Evolutionary conservation across 257 asterid species (phyloP), one percentile per base, ranked within the genome.

Genomic region (Solanum microdontum): DNA sequence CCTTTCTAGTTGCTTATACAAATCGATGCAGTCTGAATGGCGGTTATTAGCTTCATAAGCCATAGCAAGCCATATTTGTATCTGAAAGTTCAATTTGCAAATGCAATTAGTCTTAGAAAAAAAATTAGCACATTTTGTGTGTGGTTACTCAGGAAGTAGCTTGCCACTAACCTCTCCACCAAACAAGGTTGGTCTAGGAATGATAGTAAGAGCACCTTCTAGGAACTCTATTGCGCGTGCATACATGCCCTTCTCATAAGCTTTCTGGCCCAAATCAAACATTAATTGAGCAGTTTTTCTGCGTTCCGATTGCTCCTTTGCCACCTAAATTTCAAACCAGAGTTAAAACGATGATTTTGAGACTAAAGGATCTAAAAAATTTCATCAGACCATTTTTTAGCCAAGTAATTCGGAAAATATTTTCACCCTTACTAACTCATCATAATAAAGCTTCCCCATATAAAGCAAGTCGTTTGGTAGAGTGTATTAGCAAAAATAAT

Each of bases 11-110:
- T 94, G 96, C 89, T 88, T 89, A 88, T 97, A 97, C 89, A 97
- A 92, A 77, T 90, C 92, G 88, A 97, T 97, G 95, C 99, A 97
- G 90, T 97, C 99, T 4, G 93, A 83, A 70, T 97, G 99, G 60
- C 99, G 96, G 87, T 95, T 97, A 75, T 95, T 95, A 70, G 99
- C 99, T 90, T 97, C 99, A 58, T 97, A 97, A 37, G 99, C 99
- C 99, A 97, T 97, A 6, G 99, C 99, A 82, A 97, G 94, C 99
- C 99, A 97, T 93, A 97, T 97, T 89, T 97, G 99, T 92, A 97
- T 97, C 98, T 97, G 94, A 82, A 74, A 62, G 68, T 11, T 74
- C 86, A 48, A 15, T 45, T 48, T 82, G 69, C 68, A 82, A 17
- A 82, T 17, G 28, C 40, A 43, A 11, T 24, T 13, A 77, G 77